Conservation (phyloP, 257 asterid species). For the Solanum gandarillasii region DNA sequence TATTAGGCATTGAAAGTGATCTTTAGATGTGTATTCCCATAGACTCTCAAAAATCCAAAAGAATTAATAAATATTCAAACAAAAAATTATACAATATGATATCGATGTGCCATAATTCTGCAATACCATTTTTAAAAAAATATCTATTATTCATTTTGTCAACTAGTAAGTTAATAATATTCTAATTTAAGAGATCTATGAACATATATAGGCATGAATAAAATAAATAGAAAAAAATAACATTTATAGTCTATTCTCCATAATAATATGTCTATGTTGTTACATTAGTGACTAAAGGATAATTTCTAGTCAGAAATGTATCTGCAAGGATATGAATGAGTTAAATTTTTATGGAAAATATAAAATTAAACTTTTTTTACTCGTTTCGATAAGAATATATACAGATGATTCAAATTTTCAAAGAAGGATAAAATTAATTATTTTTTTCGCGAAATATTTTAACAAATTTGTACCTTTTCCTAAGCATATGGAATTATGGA, state of each 20-base stretch:
- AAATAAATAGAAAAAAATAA: background rate
- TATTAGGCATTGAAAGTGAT: background rate
- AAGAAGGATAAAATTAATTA: too few species aligned
- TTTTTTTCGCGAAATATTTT: background rate
- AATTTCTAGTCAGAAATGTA: background rate
- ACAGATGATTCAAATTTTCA: background rate
- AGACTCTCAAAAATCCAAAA: background rate
- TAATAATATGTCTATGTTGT: background rate
- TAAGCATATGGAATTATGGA: background rate
- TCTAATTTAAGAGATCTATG: background rate
- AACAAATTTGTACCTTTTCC: background rate
- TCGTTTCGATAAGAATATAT: too few species aligned
- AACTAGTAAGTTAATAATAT: background rate
- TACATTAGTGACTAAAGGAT: background rate
- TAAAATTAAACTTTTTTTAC: too few species aligned
- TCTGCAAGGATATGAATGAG: background rate
- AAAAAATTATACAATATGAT: background rate
- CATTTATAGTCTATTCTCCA: background rate
- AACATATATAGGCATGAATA: background rate
- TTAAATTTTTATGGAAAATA: fast-evolving
- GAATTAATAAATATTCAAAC: background rate
- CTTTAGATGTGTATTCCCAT: background rate
- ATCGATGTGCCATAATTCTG: background rate
- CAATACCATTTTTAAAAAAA: background rate
- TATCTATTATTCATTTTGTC: background rate